A percentile compares a stretch with the other conserved stretches of the same genome.
These are phyloP conservation scores for Plantago coronopus DNA, from an alignment of 305 asterid species.

Conservation along the genomic window DNA sequence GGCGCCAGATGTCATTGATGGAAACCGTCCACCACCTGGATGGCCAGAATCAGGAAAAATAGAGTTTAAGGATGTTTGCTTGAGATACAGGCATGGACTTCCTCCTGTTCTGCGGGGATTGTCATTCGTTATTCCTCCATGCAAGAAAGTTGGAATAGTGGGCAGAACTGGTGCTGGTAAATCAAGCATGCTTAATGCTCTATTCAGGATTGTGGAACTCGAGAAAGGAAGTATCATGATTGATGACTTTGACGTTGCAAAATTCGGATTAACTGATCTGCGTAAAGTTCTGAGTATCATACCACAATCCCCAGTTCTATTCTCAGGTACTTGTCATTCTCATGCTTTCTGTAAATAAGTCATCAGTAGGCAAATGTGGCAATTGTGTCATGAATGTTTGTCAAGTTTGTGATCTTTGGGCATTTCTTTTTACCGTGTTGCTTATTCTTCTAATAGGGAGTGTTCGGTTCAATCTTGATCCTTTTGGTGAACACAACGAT, in stretches of 20 bases:
- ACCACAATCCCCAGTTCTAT: conserved; percentile 94
- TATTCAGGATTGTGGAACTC: conserved; percentile 81
- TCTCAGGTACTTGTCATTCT: conserved; percentile 57
- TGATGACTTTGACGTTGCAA: conserved; percentile 66
- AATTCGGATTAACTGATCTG: conserved; percentile 75
- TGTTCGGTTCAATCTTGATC: conserved; percentile 82
- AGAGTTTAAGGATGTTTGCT: conserved; percentile 62
- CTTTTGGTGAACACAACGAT: conserved; percentile 74
- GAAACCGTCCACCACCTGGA: conserved; percentile 80
- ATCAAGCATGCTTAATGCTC: conserved; percentile 93
- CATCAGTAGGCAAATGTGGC: background rate
- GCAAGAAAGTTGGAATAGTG: conserved; percentile 84
- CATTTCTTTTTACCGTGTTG: conserved; percentile 4
- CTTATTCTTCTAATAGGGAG: conserved; percentile 40
- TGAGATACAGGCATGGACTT: conserved; percentile 83
- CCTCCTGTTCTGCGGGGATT: conserved; percentile 81
- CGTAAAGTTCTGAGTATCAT: conserved; percentile 89
- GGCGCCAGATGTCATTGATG: conserved; percentile 63
- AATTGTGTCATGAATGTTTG: background rate
- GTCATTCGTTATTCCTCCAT: conserved; percentile 65
- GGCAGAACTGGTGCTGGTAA: conserved; percentile 99
- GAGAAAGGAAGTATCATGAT: conserved; percentile 78
- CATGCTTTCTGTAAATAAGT: conserved; percentile 8
- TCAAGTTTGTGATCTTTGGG: background rate
- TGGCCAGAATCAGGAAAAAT: conserved; percentile 88